Evolutionary conservation across 179 eudicot species (phyloP).

Genomic region (Spergularia azorica): DNA sequence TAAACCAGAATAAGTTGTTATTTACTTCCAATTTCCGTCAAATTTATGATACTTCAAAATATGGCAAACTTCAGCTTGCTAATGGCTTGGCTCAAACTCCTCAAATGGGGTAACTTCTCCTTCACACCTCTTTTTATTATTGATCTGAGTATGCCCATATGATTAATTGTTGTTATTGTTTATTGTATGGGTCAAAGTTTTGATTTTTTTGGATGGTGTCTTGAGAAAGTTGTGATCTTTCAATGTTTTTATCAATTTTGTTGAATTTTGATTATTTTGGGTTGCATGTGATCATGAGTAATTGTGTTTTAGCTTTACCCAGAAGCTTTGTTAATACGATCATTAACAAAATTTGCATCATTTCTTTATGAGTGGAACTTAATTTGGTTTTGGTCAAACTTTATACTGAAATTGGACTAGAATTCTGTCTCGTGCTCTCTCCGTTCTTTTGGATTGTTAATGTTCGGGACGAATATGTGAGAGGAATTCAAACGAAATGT

Average conservation of each 20-base stretch:
- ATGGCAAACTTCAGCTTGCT: constrained; percentile 65
- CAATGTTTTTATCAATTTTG: neutral
- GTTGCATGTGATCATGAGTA: constrained; percentile 5
- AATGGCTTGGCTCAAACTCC: constrained; percentile 92
- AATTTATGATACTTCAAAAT: constrained; percentile 75
- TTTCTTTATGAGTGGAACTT: too few relatives aligned
- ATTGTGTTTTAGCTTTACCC: too few relatives aligned
- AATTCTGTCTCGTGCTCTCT: neutral
- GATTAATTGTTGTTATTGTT: neutral
- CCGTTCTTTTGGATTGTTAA: too few relatives aligned
- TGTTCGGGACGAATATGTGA: too few relatives aligned
- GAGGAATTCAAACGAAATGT: too few relatives aligned
- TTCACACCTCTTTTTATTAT: neutral
- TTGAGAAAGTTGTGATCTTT: neutral
- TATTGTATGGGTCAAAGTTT: constrained; percentile 6
- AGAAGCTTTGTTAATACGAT: too few relatives aligned
- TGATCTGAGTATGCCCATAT: constrained; percentile 14
- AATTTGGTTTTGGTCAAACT: neutral
- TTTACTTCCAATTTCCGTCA: constrained; percentile 31
- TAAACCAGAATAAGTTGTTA: constrained; percentile 16
- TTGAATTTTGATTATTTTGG: neutral
- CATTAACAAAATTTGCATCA: too few relatives aligned
- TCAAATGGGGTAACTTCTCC: constrained; percentile 79
- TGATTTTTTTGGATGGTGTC: neutral
- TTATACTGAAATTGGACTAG: neutral